Conservation (phyloP, 2,329 filamentous ascomycete species). For the Fusarium liriodendri region DNA sequence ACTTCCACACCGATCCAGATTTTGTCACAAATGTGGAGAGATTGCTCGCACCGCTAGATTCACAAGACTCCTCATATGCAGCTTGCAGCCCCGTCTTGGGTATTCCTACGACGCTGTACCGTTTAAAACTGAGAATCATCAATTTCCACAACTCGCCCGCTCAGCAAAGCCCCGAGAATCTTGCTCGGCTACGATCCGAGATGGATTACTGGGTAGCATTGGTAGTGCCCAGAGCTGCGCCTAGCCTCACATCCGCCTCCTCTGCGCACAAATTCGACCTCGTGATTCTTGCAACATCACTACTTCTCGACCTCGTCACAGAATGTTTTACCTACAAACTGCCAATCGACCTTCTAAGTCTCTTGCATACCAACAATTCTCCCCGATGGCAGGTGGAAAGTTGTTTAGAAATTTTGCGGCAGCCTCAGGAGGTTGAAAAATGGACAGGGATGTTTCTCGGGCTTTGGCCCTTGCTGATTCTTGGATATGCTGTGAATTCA, state of each 20-base stretch:
- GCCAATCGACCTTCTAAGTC: not conserved
- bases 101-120: not conserved
- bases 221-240: not conserved
- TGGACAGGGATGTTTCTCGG: conserved; percentile 15
- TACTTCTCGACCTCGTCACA: not conserved
- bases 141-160: not conserved
- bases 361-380: not conserved
- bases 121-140: not conserved
- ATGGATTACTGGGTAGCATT: not conserved
- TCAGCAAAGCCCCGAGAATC: not conserved
- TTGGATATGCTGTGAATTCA: conserved; percentile 12
- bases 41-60: not conserved
- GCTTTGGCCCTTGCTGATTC: conserved; percentile 23
- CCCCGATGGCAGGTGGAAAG: not conserved
- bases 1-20: conserved; percentile 12
- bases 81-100: not conserved
- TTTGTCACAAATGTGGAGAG: conserved; percentile 6
- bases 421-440: conserved; percentile 3
- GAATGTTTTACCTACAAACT: not conserved
- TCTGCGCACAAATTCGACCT: not conserved
- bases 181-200: not conserved
- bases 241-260: not conserved
- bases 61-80: not conserved
- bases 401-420: not conserved
- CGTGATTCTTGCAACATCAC: not conserved